Base-by-base conservation (phyloP, 2,329 filamentous ascomycete genomes). In the Diaporthe vaccinii region DNA sequence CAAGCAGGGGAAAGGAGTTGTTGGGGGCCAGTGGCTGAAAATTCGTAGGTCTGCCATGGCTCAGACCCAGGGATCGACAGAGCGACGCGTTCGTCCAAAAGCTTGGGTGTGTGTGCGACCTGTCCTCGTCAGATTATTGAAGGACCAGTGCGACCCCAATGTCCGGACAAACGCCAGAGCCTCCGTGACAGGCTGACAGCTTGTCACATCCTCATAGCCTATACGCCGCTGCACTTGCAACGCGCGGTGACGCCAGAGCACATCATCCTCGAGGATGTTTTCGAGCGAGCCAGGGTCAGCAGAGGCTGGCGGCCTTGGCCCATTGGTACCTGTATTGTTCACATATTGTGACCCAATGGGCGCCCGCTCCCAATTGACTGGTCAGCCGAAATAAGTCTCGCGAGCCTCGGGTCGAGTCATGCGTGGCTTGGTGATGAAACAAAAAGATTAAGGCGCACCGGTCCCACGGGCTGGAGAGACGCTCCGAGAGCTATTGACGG, bases 191-290 rank as follows among this genome's bases (percentile, higher is more conserved):
- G 44, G 20, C 20, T 68, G 62, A 51, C 28, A 36, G 44, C 31
- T 6, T 46, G 25, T 53, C 46, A 39, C 62, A 53, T 41, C 12
- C 31, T 53, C 62, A 25, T 17, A 53, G 20, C 62, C 46, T 39
- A 53, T 68, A 68, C 28, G 62, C 34, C 31, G 39, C 31, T 39
- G 46, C 46, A 39, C 31, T 28, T 20, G 22, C 62, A 68, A 51
- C 15, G 62, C 34, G 12, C 46, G 46, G 31, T 68, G 62, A 68
- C 62, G 62, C 62, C 46, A 68, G 62, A 68, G 62, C 62, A 68
- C 62, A 68, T 68, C 62, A 68, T 68, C 62, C 62, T n/a, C 62
- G 62, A 53, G 62, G 46, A 39, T 68, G 46, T 68, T 53, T 12
- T 68, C 62, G 62, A 53, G 28, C 31, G 15, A 53, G 46, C 62